These are phyloP conservation scores for Auricularia auricula-judae DNA, from an alignment of 768 basidiomycete genomes.

Conservation along the genomic window DNA sequence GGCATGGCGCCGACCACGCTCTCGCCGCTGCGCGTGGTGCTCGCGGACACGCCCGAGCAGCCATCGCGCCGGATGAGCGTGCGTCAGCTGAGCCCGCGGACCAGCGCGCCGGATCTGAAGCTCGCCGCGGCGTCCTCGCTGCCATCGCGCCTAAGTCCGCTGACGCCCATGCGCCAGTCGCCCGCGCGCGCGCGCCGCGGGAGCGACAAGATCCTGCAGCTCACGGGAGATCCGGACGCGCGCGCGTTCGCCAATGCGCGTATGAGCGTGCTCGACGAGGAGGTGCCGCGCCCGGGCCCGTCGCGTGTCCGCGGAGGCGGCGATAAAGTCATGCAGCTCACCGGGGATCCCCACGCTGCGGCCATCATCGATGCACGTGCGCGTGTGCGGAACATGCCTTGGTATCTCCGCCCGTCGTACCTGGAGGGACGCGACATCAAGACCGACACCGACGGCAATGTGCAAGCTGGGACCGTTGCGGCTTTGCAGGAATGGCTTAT, in stretches of 20 bases:
- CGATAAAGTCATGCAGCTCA: background rate
- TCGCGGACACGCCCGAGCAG: background rate
- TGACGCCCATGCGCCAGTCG: background rate
- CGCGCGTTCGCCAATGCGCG: conserved; percentile 18
- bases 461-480: conserved; percentile 56
- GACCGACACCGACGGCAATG: conserved; percentile 49
- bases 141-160: background rate
- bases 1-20: background rate
- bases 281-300: background rate
- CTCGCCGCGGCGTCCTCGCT: background rate
- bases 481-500: conserved; percentile 67
- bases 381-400: conserved; percentile 32
- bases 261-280: background rate
- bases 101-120: background rate
- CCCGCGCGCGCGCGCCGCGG: background rate
- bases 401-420: conserved; percentile 51
- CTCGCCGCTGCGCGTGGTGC: background rate
- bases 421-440: conserved; percentile 44
- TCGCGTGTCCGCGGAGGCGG: background rate
- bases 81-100: background rate
- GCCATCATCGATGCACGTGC: conserved; percentile 5
- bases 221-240: conserved; percentile 33
- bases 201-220: conserved; percentile 25
- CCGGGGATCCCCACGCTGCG: conserved; percentile 20
- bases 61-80: background rate